Conservation (phyloP, 1,284 basidiomycete genomes). For the Ceratobasidium sp. region DNA sequence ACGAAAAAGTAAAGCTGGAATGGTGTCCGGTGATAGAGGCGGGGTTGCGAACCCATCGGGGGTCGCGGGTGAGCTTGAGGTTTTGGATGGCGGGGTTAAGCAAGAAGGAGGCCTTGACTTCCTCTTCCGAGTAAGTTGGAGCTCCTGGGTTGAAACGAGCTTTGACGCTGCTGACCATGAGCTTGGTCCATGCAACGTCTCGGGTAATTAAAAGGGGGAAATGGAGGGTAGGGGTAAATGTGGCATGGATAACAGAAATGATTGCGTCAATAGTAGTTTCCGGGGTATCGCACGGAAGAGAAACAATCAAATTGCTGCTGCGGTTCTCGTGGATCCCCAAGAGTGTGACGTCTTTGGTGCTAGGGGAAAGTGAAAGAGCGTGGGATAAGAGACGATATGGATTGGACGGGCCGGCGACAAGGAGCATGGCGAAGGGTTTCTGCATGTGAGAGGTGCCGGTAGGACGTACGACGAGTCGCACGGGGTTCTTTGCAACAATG, state of each 20-base stretch:
- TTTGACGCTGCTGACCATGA: too few relatives aligned
- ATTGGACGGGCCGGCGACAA: not conserved
- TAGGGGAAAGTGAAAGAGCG: not conserved
- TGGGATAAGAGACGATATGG: not conserved
- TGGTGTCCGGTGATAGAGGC: not conserved
- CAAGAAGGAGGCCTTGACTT: too few relatives aligned
- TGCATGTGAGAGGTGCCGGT: not conserved
- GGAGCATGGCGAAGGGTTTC: not conserved
- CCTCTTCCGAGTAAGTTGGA: too few relatives aligned
- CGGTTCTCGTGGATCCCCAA: not conserved
- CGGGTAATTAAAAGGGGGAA: too few relatives aligned
- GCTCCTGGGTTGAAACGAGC: too few relatives aligned
- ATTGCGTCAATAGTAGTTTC: not conserved
- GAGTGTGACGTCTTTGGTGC: not conserved
- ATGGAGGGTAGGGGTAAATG: too few relatives aligned
- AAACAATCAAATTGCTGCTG: not conserved
- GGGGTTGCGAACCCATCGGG: not conserved
- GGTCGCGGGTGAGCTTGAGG: too few relatives aligned
- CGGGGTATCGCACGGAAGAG: not conserved
- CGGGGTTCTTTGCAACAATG: too few relatives aligned
- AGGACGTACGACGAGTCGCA: not conserved
- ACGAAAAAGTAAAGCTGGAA: not conserved
- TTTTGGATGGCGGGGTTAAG: too few relatives aligned
- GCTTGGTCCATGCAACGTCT: too few relatives aligned
- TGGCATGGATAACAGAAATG: constrained; percentile 1